Evolutionary conservation across 768 basidiomycete species (phyloP).

Genomic region (Serendipita sp.): DNA sequence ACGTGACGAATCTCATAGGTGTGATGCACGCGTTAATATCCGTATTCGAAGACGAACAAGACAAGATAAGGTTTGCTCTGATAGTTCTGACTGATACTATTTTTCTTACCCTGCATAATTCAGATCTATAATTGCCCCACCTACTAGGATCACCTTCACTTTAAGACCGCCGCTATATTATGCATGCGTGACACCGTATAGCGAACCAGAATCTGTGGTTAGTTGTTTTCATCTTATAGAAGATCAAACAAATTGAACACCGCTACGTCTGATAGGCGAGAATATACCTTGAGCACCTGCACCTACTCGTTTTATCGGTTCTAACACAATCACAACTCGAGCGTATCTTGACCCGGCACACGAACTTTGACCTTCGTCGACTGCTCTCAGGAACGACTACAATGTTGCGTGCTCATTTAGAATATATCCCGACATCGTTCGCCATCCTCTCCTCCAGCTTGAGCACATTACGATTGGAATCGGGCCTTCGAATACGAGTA

Average conservation of each 20-base stretch:
- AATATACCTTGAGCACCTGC: constrained; percentile 85
- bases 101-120: constrained; percentile 20
- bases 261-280: constrained; percentile 43
- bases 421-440: constrained; percentile 57
- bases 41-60: constrained; percentile 83
- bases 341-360: constrained; percentile 71
- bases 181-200: constrained; percentile 80
- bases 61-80: constrained; percentile 31
- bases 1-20: constrained; percentile 65
- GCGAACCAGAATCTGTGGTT: constrained; percentile 92
- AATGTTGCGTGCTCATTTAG: constrained; percentile 57
- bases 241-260: background rate
- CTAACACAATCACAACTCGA: constrained; percentile 73
- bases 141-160: constrained; percentile 71
- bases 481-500: constrained; percentile 48
- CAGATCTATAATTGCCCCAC: constrained; percentile 67
- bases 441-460: constrained; percentile 69
- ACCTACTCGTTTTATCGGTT: constrained; percentile 83
- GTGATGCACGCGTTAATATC: constrained; percentile 93
- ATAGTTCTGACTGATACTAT: background rate
- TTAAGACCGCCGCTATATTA: constrained; percentile 81
- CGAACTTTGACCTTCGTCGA: constrained; percentile 78
- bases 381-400: constrained; percentile 65
- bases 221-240: constrained; percentile 19
- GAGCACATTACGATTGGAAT: constrained; percentile 62